Base-by-base conservation (phyloP, 176 grass and related monocot genomes). In the Paspalum vaginatum region DNA sequence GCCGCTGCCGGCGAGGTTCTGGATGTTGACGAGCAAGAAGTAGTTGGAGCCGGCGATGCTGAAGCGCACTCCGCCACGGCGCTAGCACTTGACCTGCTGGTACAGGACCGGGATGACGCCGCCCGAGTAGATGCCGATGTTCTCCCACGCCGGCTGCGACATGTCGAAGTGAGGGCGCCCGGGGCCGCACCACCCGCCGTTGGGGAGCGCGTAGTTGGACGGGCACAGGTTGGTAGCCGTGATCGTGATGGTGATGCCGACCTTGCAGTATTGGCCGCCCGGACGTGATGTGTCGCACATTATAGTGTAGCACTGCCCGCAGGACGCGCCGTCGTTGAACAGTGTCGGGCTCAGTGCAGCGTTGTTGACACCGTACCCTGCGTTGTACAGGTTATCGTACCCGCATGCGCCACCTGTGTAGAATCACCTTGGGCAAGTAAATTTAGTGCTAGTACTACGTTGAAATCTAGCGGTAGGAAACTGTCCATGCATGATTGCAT, bases 221-320 rank as follows among this genome's bases (percentile, higher is more conserved):
- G 87, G 91, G 65, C 91, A 93, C 32, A 79, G 59, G 80, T 89
- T 93, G 38, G 91, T 93, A 12, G 80, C 90, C 4, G 84, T 78
- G 4, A 89, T 25, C 0, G 84, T 87, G 20, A 84, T n/a, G 13
- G 80, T 37, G 40, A 3, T 26, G 39, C 75, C 48, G 1, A 4
- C 7, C 42, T 76, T 56, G 78, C 89, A 92, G 53, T 47, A 43
- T 15, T 55, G 12, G 13, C 44, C 68, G 6, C 45, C 45, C 0
- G 0, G 3, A 0, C 45, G 68, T 8, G 66, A 1, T 7, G 11
- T 1, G 77, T 93, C 81, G 47, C 91, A 93, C 1, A 18, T 20
- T 54, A 93, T 76, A 13, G 11, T 2, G 53, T 71, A 93, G 73
- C 91, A 91, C 46, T 91, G 78, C 5, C 88, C 91, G 24, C 91